Evolutionary conservation across 768 basidiomycete species (phyloP).

Genomic region (Crepidotus variabilis): DNA sequence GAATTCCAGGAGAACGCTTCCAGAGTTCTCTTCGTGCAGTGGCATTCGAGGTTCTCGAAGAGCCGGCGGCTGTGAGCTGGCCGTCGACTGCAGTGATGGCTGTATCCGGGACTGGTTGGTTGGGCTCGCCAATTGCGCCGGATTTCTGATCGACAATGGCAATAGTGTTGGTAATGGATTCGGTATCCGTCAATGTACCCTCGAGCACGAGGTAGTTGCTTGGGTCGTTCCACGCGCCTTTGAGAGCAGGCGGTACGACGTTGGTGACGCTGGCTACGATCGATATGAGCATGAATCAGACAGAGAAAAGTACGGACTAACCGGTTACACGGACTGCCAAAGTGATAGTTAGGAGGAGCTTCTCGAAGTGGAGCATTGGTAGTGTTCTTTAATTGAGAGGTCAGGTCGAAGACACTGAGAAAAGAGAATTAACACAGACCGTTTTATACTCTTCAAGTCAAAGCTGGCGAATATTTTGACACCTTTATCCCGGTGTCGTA

Average conservation of each 20-base stretch:
- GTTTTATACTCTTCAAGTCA: no score
- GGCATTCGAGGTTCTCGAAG: slow-evolving; percentile 8
- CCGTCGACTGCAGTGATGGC: slow-evolving; percentile 44
- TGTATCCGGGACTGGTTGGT: slow-evolving; percentile 32
- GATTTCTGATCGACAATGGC: slow-evolving; percentile 35
- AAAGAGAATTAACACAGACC: no score
- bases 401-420: no score
- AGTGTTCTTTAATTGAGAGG: no score
- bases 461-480: no score
- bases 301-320: not conserved
- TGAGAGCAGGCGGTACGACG: not conserved
- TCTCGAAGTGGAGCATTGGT: no score
- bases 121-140: slow-evolving; percentile 28
- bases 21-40: slow-evolving; percentile 6
- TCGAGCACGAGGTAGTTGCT: not conserved
- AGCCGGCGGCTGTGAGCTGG: slow-evolving; percentile 22
- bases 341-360: no score
- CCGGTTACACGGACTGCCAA: not conserved
- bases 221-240: not conserved
- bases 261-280: slow-evolving; percentile 6
- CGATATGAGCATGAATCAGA: slow-evolving; percentile 21
- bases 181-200: slow-evolving; percentile 24
- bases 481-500: no score
- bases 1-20: slow-evolving; percentile 6
- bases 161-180: slow-evolving; percentile 31